phyloP scores from a whole-genome alignment of 2,329 filamentous ascomycete genomes.

The Piedraia hortae region DNA sequence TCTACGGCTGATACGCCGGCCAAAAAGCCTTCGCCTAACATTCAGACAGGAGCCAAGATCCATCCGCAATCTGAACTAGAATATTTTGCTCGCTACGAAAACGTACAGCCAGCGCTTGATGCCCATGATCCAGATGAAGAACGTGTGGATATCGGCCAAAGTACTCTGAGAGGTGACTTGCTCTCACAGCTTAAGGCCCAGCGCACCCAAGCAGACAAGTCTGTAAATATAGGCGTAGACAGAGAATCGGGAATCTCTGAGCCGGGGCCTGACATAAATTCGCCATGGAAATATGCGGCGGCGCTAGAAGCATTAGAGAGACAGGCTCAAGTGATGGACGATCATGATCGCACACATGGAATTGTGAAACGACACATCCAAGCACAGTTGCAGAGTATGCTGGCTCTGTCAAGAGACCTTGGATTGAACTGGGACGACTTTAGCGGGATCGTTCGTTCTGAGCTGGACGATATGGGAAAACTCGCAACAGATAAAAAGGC shows the following conservation, averaged over 20 bases:
- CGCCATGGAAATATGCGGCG: too few species aligned
- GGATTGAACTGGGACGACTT: conserved; percentile 55
- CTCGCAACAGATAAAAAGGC: too few species aligned
- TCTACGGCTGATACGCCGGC: conserved; percentile 39
- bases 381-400: conserved; percentile 51
- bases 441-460: conserved; percentile 39
- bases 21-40: conserved; percentile 31
- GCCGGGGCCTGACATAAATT: too few species aligned
- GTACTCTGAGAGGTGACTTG: conserved; percentile 26
- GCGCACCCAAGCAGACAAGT: too few species aligned
- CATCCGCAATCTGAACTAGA: conserved; percentile 3
- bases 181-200: conserved; percentile 8
- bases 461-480: conserved; percentile 43
- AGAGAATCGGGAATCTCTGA: too few species aligned
- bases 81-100: conserved; percentile 47
- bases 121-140: conserved; percentile 56
- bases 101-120: conserved; percentile 57
- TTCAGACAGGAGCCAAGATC: conserved; percentile 8
- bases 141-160: conserved; percentile 17
- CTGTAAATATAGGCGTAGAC: too few species aligned
- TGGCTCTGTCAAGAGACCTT: conserved; percentile 37
- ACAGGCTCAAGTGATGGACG: too few species aligned
- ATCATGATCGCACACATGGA: too few species aligned
- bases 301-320: too few species aligned
- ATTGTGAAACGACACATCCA: conserved; percentile 59